Evolutionary conservation across 495 filamentous ascomycete species (phyloP).

Genomic region (Penicillium malachiteum): DNA sequence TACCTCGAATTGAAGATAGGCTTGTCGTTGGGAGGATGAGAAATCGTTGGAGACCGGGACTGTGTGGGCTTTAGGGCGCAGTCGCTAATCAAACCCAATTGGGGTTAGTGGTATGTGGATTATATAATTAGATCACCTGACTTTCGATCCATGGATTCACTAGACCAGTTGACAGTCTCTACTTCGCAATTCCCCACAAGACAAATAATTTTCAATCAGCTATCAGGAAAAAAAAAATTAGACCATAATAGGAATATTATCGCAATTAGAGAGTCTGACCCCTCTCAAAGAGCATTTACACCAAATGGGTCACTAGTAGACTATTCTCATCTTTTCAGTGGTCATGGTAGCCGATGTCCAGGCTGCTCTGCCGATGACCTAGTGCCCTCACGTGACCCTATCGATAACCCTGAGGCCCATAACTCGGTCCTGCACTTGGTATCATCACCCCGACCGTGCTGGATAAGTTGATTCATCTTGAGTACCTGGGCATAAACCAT

Average conservation of each 20-base stretch:
- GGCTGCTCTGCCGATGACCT: not conserved
- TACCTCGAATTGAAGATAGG: constrained; percentile 51
- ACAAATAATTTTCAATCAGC: no score
- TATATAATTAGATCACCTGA: not conserved
- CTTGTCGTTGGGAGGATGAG: constrained; percentile 51
- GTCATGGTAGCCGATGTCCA: no score
- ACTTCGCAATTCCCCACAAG: no score
- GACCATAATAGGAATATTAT: no score
- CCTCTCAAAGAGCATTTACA: no score
- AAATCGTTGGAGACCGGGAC: constrained; percentile 43
- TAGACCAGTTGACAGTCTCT: no score
- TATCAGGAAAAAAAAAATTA: no score
- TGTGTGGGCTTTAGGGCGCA: constrained; percentile 53
- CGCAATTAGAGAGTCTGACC: no score
- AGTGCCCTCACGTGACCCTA: constrained; percentile 3
- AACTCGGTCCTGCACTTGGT: not conserved
- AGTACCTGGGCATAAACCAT: no score
- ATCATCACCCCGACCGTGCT: not conserved
- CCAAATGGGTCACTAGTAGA: no score
- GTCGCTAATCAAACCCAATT: constrained; percentile 50
- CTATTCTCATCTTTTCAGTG: no score
- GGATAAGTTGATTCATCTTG: no score
- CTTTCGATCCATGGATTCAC: not conserved
- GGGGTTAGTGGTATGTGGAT: constrained; percentile 30
- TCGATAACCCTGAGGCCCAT: constrained; percentile 10